Evolutionary conservation across 2,329 filamentous ascomycete species (phyloP), one percentile per base, ranked within the genome.

Genomic region (Allantophomopsis lycopodina): DNA sequence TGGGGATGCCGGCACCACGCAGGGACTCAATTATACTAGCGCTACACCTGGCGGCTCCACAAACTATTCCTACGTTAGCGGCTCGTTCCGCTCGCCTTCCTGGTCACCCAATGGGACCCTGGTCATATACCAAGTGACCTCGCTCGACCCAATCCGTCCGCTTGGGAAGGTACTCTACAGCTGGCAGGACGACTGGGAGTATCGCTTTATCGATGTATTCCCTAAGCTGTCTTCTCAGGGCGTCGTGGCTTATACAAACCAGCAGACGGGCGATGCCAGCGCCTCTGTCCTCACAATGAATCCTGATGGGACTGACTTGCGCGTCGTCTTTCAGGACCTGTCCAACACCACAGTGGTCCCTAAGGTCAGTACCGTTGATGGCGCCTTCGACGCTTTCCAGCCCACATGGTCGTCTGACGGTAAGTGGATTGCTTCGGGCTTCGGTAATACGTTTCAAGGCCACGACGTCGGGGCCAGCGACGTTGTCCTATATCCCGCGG

Each of bases 131-230:
- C 46, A 59, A 43, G 49, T 48, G 30, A 31, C 40, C 15, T 43
- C 50, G 30, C 48, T 2, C 43, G 37, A 13, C 49, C 44, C 50
- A 3, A 46, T 50, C 8, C 60, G 60, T 4, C 46, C 55, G 1
- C 51, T 57, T 37, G 56, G 57, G 10, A 59, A 60, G 46, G 34
- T 50, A 33, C 50, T 64, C 5, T 64, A 57, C 45, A 58, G 54
- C 44, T 65, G 55, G 54, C 56, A 64, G 33, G 28, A 33, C 6
- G 56, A 61, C 4, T 64, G 56, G 56, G 62, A 64, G 5, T 64
- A 64, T 42, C 56, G 59, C 15, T 61, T 61, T 51, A 62, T 55
- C 35, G 61, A 65, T 39, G 59, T 65, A 3, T 64, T 65, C 48
- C 61, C 62, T 32, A 41, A 40, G 32, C 37, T 42, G 40, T 46